Evolutionary conservation across 768 basidiomycete species (phyloP).

Genomic region (Dendrothele bispora): DNA sequence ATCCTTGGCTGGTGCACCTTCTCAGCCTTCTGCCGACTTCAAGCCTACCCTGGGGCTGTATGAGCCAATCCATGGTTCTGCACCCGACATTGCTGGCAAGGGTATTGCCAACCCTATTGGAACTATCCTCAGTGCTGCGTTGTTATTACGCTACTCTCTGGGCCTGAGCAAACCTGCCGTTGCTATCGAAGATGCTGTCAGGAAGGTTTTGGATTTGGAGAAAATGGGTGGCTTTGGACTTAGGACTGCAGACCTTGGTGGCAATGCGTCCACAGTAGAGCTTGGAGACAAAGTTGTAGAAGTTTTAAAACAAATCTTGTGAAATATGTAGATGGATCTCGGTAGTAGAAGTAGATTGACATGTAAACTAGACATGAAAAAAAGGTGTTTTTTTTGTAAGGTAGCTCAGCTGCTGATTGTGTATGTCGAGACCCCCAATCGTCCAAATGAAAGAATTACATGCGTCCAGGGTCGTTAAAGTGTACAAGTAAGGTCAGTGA

Average conservation of each 20-base stretch:
- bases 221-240: slow-evolving; percentile 71
- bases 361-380: too few species aligned
- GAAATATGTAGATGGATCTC: slow-evolving; percentile 11
- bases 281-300: slow-evolving; percentile 85
- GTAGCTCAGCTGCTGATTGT: too few species aligned
- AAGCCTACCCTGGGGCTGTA: slow-evolving; percentile 87
- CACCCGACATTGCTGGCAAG: slow-evolving; percentile 93
- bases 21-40: slow-evolving; percentile 50
- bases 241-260: slow-evolving; percentile 87
- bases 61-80: slow-evolving; percentile 96
- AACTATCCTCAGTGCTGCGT: slow-evolving; percentile 90
- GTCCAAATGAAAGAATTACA: too few species aligned
- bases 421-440: too few species aligned
- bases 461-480: too few species aligned
- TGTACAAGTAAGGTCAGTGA: too few species aligned
- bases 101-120: slow-evolving; percentile 95
- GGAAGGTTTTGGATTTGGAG: slow-evolving; percentile 78
- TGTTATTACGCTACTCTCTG: slow-evolving; percentile 94
- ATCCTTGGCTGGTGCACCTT: slow-evolving; percentile 87
- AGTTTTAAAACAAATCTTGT: slow-evolving; percentile 60
- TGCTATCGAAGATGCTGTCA: slow-evolving; percentile 88
- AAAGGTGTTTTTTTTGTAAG: too few species aligned
- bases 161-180: slow-evolving; percentile 83
- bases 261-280: slow-evolving; percentile 69
- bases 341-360: slow-evolving; percentile 2